Conservation (phyloP, 2,329 filamentous ascomycete genomes). For the Trichoderma endophyticum region DNA sequence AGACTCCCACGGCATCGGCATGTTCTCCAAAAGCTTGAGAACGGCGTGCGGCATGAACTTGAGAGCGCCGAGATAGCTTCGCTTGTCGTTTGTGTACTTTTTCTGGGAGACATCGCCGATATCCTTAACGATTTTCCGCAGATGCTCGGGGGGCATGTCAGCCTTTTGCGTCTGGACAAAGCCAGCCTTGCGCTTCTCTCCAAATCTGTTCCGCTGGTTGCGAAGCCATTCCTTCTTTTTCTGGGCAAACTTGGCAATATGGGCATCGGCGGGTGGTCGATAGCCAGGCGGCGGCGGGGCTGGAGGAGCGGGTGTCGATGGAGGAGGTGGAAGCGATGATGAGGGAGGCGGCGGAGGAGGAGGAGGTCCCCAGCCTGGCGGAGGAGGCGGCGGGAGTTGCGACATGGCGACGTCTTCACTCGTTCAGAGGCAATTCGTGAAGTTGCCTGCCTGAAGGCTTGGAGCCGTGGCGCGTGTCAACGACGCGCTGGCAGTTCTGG, state of each 20-base stretch:
- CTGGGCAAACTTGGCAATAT: slow-evolving; percentile 90
- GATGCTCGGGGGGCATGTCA: slow-evolving; percentile 96
- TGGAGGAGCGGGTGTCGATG: slow-evolving; percentile 50
- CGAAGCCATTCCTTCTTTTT: slow-evolving; percentile 99
- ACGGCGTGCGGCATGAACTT: slow-evolving; percentile 99
- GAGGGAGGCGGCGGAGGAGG: slow-evolving; percentile 55
- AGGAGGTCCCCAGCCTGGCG: slow-evolving; percentile 55
- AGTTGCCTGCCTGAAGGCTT: slow-evolving; percentile 30
- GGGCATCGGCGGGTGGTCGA: slow-evolving; percentile 74
- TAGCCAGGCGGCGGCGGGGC: slow-evolving; percentile 84
- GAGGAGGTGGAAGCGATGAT: slow-evolving; percentile 55
- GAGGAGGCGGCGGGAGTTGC: slow-evolving; percentile 53
- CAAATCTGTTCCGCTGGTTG: slow-evolving; percentile 85
- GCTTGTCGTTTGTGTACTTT: slow-evolving; percentile 98
- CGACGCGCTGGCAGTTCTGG: slow-evolving; percentile 30
- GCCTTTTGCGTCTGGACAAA: slow-evolving; percentile 98
- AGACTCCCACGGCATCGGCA: slow-evolving; percentile 99
- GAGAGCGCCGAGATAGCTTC: slow-evolving; percentile 91
- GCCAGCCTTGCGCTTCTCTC: slow-evolving; percentile 93
- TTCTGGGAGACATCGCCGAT: slow-evolving; percentile 99
- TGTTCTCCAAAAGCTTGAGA: slow-evolving; percentile 94
- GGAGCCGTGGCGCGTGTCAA: slow-evolving; percentile 37
- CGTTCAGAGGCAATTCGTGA: slow-evolving; percentile 24
- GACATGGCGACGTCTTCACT: slow-evolving; percentile 45
- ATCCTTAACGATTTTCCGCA: slow-evolving; percentile 97